A percentile compares a stretch with the other conserved stretches of the same genome.
phyloP scores from a whole-genome alignment of 2,329 filamentous ascomycete species.

The Ascomycota sp. region DNA sequence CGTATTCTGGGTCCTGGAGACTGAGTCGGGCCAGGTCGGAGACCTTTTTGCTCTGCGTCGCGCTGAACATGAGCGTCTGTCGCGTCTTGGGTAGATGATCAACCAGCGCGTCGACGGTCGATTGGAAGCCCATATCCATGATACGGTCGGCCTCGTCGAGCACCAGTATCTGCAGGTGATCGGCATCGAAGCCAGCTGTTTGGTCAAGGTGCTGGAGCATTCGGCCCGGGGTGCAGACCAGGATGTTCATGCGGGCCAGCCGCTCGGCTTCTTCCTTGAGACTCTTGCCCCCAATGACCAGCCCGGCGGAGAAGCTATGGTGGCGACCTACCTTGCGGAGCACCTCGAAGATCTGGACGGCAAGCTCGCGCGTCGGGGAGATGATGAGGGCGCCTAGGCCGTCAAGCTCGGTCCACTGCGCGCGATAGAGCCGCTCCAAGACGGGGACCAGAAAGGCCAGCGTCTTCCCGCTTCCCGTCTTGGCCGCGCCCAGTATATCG shows the following conservation, averaged over 20 bases:
- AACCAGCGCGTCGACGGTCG: conserved; percentile 72
- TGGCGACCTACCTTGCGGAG: conserved; percentile 72
- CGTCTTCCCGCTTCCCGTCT: conserved; percentile 89
- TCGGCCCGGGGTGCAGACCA: conserved; percentile 83
- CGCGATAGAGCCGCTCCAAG: conserved; percentile 74
- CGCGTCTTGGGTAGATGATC: conserved; percentile 69
- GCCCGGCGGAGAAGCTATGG: conserved; percentile 74
- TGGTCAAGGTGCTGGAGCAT: conserved; percentile 93
- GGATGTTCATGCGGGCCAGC: conserved; percentile 78
- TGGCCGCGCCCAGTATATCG: conserved; percentile 84
- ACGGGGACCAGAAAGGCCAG: conserved; percentile 81
- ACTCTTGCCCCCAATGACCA: conserved; percentile 85
- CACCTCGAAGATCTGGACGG: conserved; percentile 92
- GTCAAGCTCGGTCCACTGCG: conserved; percentile 75
- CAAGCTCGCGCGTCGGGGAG: conserved; percentile 80
- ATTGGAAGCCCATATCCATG: conserved; percentile 91
- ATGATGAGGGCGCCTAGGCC: conserved; percentile 83
- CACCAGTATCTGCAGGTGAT: conserved; percentile 79
- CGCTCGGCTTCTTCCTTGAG: conserved; percentile 70
- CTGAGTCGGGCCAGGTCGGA: conserved; percentile 78
- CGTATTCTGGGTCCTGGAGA: conserved; percentile 77
- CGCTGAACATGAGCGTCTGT: conserved; percentile 87
- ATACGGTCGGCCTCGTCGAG: conserved; percentile 92
- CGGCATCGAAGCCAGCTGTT: conserved; percentile 70
- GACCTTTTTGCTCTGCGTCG: conserved; percentile 85